Evolutionary conservation across 106 monocot genomes (phyloP).

Genomic region (Triglochin maritima): DNA sequence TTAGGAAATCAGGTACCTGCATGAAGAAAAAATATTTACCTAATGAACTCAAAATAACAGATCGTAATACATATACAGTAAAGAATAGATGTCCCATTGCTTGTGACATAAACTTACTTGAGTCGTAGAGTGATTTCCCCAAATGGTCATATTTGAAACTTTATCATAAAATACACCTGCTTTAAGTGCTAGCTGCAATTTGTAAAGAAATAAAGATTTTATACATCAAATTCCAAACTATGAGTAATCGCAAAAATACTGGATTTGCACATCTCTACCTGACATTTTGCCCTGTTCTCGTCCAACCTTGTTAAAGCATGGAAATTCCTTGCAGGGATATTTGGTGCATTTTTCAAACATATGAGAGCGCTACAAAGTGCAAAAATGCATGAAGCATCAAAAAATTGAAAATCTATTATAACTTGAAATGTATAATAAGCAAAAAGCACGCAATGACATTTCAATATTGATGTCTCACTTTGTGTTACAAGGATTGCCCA

Average conservation of each 20-base stretch:
- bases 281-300: slow-evolving; percentile 98
- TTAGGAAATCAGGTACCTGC: slow-evolving; percentile 97
- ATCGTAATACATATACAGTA: not conserved
- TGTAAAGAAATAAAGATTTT: not conserved
- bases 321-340: slow-evolving; percentile 89
- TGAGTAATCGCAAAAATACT: not conserved
- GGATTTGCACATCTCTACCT: slow-evolving; percentile 29
- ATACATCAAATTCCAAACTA: slow-evolving; percentile 1
- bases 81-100: not conserved
- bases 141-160: slow-evolving; percentile 95
- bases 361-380: slow-evolving; percentile 65
- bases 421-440: not conserved
- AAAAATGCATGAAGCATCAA: not conserved
- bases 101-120: slow-evolving; percentile 38
- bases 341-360: slow-evolving; percentile 94
- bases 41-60: not conserved
- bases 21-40: not conserved
- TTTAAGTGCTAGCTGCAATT: slow-evolving; percentile 67
- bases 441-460: not conserved
- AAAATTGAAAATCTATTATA: not conserved
- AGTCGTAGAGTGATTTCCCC: slow-evolving; percentile 99
- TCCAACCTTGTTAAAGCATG: slow-evolving; percentile 97
- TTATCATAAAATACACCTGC: slow-evolving; percentile 98
- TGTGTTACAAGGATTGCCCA: slow-evolving; percentile 97
- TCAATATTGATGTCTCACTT: slow-evolving; percentile 33